Evolutionary conservation across 306 rosid genomes (phyloP).

Genomic region (Trifolium repens): DNA sequence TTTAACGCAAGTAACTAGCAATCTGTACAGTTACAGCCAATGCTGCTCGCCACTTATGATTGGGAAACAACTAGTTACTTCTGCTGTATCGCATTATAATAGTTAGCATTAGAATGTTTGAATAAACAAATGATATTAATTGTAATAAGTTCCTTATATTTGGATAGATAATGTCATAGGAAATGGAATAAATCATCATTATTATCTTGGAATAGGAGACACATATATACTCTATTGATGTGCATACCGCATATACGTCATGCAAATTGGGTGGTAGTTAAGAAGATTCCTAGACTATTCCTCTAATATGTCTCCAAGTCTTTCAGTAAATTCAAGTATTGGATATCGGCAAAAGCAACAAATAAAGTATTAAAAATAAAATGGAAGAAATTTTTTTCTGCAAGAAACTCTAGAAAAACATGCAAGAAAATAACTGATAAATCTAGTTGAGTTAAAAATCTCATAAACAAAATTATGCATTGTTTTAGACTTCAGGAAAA

Average conservation of each 20-base stretch:
- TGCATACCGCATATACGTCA: background rate
- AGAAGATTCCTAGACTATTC: too few species aligned
- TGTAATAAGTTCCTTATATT: background rate
- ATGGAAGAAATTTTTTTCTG: background rate
- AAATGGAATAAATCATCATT: background rate
- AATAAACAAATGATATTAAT: background rate
- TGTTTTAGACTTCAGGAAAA: background rate
- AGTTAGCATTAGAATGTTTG: background rate
- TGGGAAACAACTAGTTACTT: conserved; percentile 1
- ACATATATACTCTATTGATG: background rate
- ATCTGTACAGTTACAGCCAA: background rate
- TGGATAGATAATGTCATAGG: background rate
- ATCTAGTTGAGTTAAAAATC: conserved; percentile 5
- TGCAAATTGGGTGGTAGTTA: too few species aligned
- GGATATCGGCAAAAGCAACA: background rate
- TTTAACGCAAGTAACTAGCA: conserved; percentile 1
- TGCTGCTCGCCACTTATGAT: background rate
- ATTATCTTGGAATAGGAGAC: background rate
- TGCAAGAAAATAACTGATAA: conserved; percentile 25
- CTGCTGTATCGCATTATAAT: background rate
- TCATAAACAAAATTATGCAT: conserved; percentile 5
- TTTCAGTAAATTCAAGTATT: conserved; percentile 6
- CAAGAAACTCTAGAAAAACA: background rate
- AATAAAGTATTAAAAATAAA: conserved; percentile 1
- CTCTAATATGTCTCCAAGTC: too few species aligned